Evolutionary conservation across 1,284 basidiomycete genomes (phyloP).

Genomic region (Ceraceosorus guamensis): DNA sequence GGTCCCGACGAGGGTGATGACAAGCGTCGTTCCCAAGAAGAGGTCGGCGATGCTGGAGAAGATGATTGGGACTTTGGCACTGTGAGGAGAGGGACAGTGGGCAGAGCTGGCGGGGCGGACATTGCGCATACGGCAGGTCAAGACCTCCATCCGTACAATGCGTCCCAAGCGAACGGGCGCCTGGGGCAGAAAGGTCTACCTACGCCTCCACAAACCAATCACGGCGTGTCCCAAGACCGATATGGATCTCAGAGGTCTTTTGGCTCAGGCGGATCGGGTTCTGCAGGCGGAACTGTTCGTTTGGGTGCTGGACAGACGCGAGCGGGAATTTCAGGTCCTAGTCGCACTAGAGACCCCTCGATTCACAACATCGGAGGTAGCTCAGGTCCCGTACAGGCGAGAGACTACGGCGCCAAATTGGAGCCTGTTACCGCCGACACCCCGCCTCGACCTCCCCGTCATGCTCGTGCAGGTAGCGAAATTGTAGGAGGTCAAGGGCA

Average conservation of each 20-base stretch:
- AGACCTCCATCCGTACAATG: not conserved
- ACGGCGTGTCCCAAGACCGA: slow-evolving; percentile 1
- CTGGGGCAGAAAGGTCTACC: slow-evolving; percentile 2
- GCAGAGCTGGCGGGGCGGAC: slow-evolving; percentile 15
- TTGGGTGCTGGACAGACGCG: slow-evolving; percentile 6
- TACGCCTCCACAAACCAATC: not conserved
- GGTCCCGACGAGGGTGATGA: slow-evolving; percentile 30
- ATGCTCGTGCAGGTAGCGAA: not conserved
- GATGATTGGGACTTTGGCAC: slow-evolving; percentile 44
- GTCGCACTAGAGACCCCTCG: too few relatives aligned
- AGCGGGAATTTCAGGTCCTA: too few relatives aligned
- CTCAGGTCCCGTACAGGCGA: not conserved
- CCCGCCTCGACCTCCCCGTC: not conserved
- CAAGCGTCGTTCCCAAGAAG: slow-evolving; percentile 10
- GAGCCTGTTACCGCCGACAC: too few relatives aligned
- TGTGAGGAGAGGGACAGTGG: slow-evolving; percentile 26
- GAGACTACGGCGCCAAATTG: not conserved
- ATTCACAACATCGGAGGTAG: slow-evolving; percentile 6
- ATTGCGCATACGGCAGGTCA: not conserved
- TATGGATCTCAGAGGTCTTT: slow-evolving; percentile 19
- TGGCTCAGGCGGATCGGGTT: slow-evolving; percentile 24
- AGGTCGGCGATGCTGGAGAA: slow-evolving; percentile 27
- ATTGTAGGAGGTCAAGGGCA: too few relatives aligned
- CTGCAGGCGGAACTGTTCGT: slow-evolving; percentile 35
- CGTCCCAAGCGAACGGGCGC: not conserved